Conservation (phyloP, 352 stramenopile genomes). For the Pythium apleroticum region DNA sequence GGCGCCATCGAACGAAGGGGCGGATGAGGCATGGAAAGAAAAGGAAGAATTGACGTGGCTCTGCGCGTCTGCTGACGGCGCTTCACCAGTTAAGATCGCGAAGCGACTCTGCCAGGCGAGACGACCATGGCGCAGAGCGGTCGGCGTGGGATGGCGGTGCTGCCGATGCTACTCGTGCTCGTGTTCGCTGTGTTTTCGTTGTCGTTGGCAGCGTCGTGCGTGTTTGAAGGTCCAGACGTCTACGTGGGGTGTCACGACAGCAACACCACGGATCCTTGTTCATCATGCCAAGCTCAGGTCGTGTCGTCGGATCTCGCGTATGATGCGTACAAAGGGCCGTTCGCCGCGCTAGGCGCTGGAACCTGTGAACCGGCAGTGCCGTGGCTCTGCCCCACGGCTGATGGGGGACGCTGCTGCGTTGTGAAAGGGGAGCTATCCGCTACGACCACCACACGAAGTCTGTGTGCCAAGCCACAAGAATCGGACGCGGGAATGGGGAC, state of each 20-base stretch:
- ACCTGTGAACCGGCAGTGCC: constrained; percentile 22
- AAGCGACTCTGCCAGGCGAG: background rate
- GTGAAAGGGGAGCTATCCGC: constrained; percentile 3
- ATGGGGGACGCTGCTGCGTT: constrained; percentile 25
- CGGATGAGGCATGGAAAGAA: background rate
- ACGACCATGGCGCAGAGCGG: background rate
- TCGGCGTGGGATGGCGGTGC: background rate
- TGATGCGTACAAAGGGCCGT: constrained; percentile 19
- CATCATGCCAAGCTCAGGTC: constrained; percentile 13
- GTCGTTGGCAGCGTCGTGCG: background rate
- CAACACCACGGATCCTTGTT: constrained; percentile 16
- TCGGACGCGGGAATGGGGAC: constrained; percentile 7
- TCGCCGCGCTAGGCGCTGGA: background rate
- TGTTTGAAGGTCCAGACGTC: constrained; percentile 8
- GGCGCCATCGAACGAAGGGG: background rate
- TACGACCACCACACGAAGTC: background rate
- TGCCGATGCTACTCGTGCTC: background rate
- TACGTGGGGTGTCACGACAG: constrained; percentile 4
- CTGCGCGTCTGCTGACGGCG: background rate
- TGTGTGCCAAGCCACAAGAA: constrained; percentile 15
- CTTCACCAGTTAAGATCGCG: constrained; percentile 1
- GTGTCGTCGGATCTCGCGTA: constrained; percentile 1
- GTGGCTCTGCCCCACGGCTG: constrained; percentile 25
- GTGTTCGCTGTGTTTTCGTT: background rate
- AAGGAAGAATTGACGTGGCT: background rate